Evolutionary conservation across 2,329 filamentous ascomycete genomes (phyloP), one percentile per base, ranked within the genome.

Genomic region (Cadophora malorum): DNA sequence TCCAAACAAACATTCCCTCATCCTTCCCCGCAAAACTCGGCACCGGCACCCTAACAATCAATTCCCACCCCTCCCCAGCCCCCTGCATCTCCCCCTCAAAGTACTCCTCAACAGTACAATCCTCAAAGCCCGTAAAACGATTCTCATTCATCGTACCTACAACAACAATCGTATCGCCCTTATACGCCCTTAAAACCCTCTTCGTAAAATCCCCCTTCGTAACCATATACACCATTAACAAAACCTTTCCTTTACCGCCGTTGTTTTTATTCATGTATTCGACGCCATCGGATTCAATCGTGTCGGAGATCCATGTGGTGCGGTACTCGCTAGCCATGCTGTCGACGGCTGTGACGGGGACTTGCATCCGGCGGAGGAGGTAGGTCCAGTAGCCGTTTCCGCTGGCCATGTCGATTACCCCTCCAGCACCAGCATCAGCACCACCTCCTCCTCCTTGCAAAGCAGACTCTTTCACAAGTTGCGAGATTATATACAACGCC

Each of bases 21-120:
- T 94, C 91, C 78, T 93, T 93, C 33, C 89, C 91, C 2, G 90
- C 87, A 79, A 93, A 93, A 77, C 89, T 92, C 25, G 90, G 90
- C 75, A 94, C 77, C 4, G 90, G 84, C 69, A 93, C 82, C 80
- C 91, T 88, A 16, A 86, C 83, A 2, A 86, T 82, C 77, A 86
- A 85, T 61, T 83, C 82, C 85, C 88, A 93, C 1, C 28, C 28
- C 28, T 28, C 3, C 28, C n/a, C n/a, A n/a, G n/a, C n/a, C n/a
- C 81, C 82, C 31, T 75, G 77, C 72, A 86, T 83, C 75, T 90
- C 85, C 59, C 77, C 80, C 68, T 79, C 84, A 80, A 93, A 88
- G 81, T 88, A 93, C 74, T 89, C 84, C 73, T 89, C 89, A 77
- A 92, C 87, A 28, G 85, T 88, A 78, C 85, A 80, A 71, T 84